A percentile compares a stretch with the other conserved stretches of the same genome.
Conservation (phyloP, 2,329 filamentous ascomycete species). For the Colletotrichum eleusines region DNA sequence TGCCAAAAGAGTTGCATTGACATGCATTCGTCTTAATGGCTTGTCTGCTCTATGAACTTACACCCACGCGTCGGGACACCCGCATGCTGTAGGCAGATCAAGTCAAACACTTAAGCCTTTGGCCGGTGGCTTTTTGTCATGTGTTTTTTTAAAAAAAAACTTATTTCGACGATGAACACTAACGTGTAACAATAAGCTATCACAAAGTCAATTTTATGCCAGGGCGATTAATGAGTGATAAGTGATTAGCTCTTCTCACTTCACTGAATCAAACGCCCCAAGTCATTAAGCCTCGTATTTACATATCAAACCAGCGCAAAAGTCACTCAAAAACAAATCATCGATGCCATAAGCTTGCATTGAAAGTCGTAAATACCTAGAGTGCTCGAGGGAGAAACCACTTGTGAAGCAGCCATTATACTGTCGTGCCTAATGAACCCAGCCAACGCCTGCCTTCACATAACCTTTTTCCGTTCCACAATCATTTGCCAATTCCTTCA, state of each 20-base stretch:
- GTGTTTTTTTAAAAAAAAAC: not conserved
- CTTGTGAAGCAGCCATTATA: slow-evolving; percentile 27
- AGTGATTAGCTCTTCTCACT: not conserved
- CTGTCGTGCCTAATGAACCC: slow-evolving; percentile 34
- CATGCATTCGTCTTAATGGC: not conserved
- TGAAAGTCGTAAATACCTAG: slow-evolving; percentile 21
- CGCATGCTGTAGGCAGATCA: not conserved
- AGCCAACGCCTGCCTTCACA: slow-evolving; percentile 33
- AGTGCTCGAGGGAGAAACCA: slow-evolving; percentile 9
- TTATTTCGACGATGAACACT: too few species aligned
- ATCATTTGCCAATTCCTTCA: slow-evolving; percentile 2
- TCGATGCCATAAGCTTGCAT: slow-evolving; percentile 9
- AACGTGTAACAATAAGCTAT: too few species aligned
- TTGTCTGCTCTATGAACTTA: not conserved
- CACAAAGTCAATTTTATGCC: too few species aligned
- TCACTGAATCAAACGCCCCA: not conserved
- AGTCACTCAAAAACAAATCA: too few species aligned
- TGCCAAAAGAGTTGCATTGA: not conserved
- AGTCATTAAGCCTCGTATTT: fast-evolving
- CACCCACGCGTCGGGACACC: fast-evolving
- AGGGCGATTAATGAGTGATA: too few species aligned
- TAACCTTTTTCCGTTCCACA: slow-evolving; percentile 19
- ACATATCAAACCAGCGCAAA: not conserved
- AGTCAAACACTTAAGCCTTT: fast-evolving
- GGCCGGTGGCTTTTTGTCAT: too few species aligned